phyloP scores from a whole-genome alignment of 163 green algal genomes.

The Trebouxia gelatinosa region DNA sequence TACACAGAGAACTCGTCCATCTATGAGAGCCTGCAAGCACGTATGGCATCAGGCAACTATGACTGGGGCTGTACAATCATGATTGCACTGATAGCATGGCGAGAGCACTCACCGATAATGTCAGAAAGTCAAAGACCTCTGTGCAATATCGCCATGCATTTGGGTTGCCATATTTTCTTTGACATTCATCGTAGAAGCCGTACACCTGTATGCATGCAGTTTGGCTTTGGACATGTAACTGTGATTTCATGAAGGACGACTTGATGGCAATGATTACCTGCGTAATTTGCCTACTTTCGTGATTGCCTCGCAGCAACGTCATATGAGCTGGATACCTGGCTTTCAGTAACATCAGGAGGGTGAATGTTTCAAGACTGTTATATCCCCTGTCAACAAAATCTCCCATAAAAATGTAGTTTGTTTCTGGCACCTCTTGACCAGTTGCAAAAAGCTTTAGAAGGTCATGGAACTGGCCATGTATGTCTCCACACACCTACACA shows the following conservation, averaged over 20 bases:
- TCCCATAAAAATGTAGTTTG: conserved; percentile 99
- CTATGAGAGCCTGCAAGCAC: conserved; percentile 76
- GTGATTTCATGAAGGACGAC: no score
- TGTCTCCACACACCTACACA: conserved; percentile 95
- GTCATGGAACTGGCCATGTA: conserved; percentile 99
- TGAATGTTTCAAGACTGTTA: conserved; percentile 99
- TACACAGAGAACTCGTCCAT: conserved; percentile 93
- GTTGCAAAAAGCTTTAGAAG: conserved; percentile 97
- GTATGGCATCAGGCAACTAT: no score
- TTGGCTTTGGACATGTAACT: no score
- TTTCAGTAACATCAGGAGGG: conserved; percentile 96
- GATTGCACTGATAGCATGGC: neutral
- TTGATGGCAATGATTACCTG: conserved; percentile 76
- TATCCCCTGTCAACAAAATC: conserved; percentile 99
- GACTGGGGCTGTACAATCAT: neutral
- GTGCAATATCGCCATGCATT: conserved; percentile 97
- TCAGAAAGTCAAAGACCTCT: conserved; percentile 99
- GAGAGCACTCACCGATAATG: conserved; percentile 76
- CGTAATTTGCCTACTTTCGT: conserved; percentile 99
- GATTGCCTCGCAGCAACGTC: conserved; percentile 96
- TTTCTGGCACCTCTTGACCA: conserved; percentile 89
- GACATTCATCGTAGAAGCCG: conserved; percentile 99
- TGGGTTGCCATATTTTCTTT: conserved; percentile 98
- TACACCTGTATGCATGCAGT: conserved; percentile 91
- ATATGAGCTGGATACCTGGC: conserved; percentile 94